Base-by-base conservation (phyloP, 768 basidiomycete species). In the Lentinula boryana region DNA sequence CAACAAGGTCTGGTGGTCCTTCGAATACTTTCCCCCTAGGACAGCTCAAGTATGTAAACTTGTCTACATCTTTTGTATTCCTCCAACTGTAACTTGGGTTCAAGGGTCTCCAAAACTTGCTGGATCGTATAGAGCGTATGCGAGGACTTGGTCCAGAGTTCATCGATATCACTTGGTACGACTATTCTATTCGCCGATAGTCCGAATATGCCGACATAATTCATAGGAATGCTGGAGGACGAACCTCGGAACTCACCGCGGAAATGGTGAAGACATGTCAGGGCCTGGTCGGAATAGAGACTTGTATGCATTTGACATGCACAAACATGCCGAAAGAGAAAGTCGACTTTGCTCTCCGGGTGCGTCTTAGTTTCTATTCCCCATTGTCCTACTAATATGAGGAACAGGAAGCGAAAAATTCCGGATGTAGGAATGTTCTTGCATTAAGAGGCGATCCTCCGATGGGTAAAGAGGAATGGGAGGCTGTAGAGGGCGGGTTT, bases 61-160 rank as follows among this genome's bases (percentile, higher is more conserved):
- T 5, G 33, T 43, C 58, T 13, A 52, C 32, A 43, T 27, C 36
- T 16, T 32, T n/a, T 23, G 40, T 15, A 38, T 48, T 62, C 18
- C 48, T 38, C 48, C 36, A 46, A 36, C 41, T 59, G 66, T 31
- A 60, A 58, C 5, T 15, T 51, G 38, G 32, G 48, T 31, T 46
- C 2, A 66, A 96, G 87, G 93, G 92, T 64, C 76, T 97, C 51
- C 93, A 96, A 88, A 99, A 99, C 73, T 80, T 99, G 36, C 82
- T 97, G 62, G 95, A 98, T 75, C 95, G 97, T 68, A 98, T 99
- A 76, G 96, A 98, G 74, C 92, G 95, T 64, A 98, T 99, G 97
- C 84, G 94, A 57, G 84, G 84, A 7, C 76, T 97, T 38, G 96
- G 97, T 1, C 97, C 97, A 8, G 96, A 97, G 72, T 99, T 99